These are phyloP conservation scores for Phytophthora vignae DNA, from an alignment of 352 stramenopile species.

Conservation along the genomic window DNA sequence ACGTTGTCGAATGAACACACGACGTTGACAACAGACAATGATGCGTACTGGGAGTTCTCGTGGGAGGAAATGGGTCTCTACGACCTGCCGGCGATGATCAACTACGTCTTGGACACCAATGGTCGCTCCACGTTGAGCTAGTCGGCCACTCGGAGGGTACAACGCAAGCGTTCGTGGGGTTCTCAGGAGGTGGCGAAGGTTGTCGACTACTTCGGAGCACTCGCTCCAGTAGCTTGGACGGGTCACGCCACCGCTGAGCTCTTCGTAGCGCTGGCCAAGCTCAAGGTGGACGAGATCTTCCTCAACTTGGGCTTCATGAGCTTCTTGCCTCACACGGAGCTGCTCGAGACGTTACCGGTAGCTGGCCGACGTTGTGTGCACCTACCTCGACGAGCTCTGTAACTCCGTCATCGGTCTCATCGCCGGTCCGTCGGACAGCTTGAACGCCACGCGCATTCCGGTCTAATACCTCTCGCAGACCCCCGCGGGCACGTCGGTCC, in stretches of 20 bases:
- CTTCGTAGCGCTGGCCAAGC: constrained; percentile 44
- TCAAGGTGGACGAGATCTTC: constrained; percentile 44
- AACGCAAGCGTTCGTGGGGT: constrained; percentile 61
- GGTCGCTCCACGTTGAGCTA: constrained; percentile 54
- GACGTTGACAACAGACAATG: constrained; percentile 39
- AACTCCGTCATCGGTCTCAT: constrained; percentile 50
- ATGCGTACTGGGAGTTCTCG: constrained; percentile 59
- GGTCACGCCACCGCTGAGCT: constrained; percentile 32
- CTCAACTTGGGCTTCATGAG: constrained; percentile 44
- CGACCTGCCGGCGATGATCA: constrained; percentile 61
- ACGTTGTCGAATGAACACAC: constrained; percentile 60
- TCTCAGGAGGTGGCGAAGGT: constrained; percentile 54
- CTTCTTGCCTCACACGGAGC: constrained; percentile 40
- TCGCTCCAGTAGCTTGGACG: constrained; percentile 53
- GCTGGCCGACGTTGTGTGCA: constrained; percentile 44
- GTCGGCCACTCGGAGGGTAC: constrained; percentile 61
- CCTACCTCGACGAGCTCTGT: constrained; percentile 48
- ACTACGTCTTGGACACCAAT: constrained; percentile 49
- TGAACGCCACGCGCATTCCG: constrained; percentile 58
- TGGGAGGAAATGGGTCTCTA: constrained; percentile 60
- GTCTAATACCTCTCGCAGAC: constrained; percentile 71
- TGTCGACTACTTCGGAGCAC: constrained; percentile 54
- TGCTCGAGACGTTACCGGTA: constrained; percentile 19
- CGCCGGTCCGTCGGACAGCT: constrained; percentile 45
- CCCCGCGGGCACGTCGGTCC: constrained; percentile 56